Evolutionary conservation across 352 stramenopile genomes (phyloP).

Genomic region (Phytophthora agathidicida): DNA sequence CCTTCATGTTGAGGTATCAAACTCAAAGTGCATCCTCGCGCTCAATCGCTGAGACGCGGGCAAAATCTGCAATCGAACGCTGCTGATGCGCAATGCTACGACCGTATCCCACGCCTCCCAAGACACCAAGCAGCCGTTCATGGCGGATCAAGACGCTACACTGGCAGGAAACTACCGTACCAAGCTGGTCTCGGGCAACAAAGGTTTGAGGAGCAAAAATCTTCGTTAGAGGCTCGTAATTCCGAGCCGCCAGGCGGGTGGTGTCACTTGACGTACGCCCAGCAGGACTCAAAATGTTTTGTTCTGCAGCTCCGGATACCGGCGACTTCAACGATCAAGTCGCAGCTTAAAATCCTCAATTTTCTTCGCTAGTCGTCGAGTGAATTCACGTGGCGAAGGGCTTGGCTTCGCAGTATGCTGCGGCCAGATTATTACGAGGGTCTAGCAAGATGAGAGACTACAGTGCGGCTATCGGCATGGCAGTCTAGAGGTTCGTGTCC

Average conservation of each 20-base stretch:
- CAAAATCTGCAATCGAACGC: constrained; percentile 14
- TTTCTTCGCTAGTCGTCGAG: constrained; percentile 4
- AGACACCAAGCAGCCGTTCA: constrained; percentile 14
- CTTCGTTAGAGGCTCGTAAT: not conserved
- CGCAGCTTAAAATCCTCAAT: no score
- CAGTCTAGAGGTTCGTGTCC: no score
- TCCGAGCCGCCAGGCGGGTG: constrained; percentile 1
- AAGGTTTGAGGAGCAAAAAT: constrained; percentile 2
- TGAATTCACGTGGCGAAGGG: not conserved
- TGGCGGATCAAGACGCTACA: not conserved
- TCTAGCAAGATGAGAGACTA: no score
- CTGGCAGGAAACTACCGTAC: no score
- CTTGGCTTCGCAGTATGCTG: no score
- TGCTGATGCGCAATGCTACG: constrained; percentile 13
- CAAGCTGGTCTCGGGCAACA: not conserved
- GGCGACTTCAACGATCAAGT: constrained; percentile 11
- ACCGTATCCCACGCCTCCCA: no score
- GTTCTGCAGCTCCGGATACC: not conserved
- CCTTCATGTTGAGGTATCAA: not conserved
- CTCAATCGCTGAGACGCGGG: not conserved
- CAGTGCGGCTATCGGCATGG: no score
- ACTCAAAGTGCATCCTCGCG: not conserved
- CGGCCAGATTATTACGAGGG: no score
- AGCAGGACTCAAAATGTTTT: constrained; percentile 1
- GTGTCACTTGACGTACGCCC: constrained; percentile 5